Evolutionary conservation across 2,329 filamentous ascomycete species (phyloP).

Genomic region (Ascosphaera apis): DNA sequence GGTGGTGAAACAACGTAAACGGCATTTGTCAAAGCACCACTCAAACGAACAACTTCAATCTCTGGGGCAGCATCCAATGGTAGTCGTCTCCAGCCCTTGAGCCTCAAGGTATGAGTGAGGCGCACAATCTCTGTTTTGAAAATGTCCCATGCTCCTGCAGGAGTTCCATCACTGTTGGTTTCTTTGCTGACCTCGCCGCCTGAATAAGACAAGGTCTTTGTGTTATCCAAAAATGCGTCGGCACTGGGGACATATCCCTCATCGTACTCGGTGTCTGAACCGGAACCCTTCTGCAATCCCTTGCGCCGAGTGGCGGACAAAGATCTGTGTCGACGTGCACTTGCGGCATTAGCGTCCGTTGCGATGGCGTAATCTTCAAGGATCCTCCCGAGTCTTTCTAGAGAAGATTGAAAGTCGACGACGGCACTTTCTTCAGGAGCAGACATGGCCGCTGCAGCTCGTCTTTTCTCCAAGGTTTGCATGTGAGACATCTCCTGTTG

Average conservation of each 20-base stretch:
- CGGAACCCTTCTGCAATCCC: constrained; percentile 24
- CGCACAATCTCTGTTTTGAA: constrained; percentile 90
- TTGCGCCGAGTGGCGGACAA: constrained; percentile 8
- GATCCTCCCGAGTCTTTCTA: constrained; percentile 65
- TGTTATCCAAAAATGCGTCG: constrained; percentile 69
- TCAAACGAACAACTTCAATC: constrained; percentile 29
- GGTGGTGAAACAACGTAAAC: constrained; percentile 87
- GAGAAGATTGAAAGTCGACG: constrained; percentile 28
- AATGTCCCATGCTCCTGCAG: constrained; percentile 44
- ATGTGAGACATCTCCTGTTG: constrained; percentile 51
- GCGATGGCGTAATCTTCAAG: constrained; percentile 17
- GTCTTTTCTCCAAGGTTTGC: constrained; percentile 17
- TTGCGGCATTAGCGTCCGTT: constrained; percentile 7
- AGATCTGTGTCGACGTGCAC: constrained; percentile 14
- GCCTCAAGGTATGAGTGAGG: constrained; percentile 61
- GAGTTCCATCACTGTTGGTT: constrained; percentile 15
- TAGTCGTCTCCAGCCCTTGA: constrained; percentile 81
- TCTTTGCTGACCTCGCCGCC: constrained; percentile 28
- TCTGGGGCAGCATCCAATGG: constrained; percentile 26
- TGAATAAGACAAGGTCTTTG: constrained; percentile 60
- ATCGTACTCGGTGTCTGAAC: constrained; percentile 65
- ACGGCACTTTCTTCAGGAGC: background rate
- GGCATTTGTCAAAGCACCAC: constrained; percentile 84
- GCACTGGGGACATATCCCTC: constrained; percentile 76
- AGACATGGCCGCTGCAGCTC: background rate